A percentile compares a stretch with the other conserved stretches of the same genome.
Conservation (phyloP, 176 grass and related monocot species). For the Guadua angustifolia region DNA sequence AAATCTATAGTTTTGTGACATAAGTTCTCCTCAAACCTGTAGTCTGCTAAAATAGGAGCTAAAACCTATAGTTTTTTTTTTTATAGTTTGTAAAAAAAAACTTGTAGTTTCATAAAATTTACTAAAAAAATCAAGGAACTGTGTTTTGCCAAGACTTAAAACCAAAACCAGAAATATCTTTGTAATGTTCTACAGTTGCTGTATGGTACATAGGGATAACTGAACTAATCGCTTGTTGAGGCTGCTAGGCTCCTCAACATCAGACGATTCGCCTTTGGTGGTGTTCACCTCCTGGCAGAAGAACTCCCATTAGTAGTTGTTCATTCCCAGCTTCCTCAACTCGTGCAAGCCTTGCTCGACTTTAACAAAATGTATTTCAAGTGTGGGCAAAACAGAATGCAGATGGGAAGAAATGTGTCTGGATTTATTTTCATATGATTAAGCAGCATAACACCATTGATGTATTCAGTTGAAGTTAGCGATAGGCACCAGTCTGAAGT, state of each 20-base stretch:
- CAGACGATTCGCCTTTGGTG: conserved; percentile 19
- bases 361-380: conserved; percentile 39
- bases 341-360: conserved; percentile 79
- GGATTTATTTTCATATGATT: neutral
- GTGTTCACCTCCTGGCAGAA: conserved; percentile 55
- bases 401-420: neutral
- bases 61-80: too few species aligned
- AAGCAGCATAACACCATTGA: neutral
- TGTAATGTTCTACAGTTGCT: conserved; percentile 27
- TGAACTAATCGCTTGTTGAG: neutral
- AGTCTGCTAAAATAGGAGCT: too few species aligned
- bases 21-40: too few species aligned
- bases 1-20: too few species aligned
- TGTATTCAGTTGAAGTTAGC: neutral
- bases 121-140: neutral
- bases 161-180: conserved; percentile 25
- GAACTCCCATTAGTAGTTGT: conserved; percentile 73
- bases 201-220: conserved; percentile 15
- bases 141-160: conserved; percentile 15
- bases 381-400: neutral
- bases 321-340: conserved; percentile 80
- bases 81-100: too few species aligned
- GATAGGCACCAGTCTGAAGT: neutral
- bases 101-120: too few species aligned
- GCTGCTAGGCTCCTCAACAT: conserved; percentile 48